Base-by-base conservation (phyloP, 345 rosid genomes). In the Salix koriyanagi region DNA sequence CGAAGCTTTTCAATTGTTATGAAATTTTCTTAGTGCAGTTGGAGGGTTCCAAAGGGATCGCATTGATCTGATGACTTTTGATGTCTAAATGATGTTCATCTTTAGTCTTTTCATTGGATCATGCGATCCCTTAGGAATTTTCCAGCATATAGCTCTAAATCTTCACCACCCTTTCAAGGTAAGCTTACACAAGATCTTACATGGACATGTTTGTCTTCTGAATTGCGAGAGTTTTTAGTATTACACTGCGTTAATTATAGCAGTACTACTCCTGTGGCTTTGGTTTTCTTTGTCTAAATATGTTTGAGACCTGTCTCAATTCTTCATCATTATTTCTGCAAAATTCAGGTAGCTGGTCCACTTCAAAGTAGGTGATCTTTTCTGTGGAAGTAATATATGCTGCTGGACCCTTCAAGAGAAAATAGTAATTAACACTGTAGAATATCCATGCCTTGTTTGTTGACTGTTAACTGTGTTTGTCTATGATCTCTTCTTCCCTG, bases 31-130 rank as follows among this genome's bases (percentile, higher is more conserved):
- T 88, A 82, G 91, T 67, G 90, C 87, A 79, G 85, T 54, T 89
- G 88, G 89, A 80, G 74, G 75, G 79, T 79, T 89, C 92, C 92
- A 86, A 89, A 89, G 92, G 92, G 92, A 89, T 89, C 90, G 92
- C 92, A 89, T 89, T 89, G 92, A 87, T 89, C 88, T 81, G 70
- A 83, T 82, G 80, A 30, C 23, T 3, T 4, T 7, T 16, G 37
- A 3, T 67, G 19, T 15, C 64, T 52, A 42, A 39, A 68, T 42
- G 61, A 37, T 58, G 34, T 52, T 39, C 10, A 61, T 37, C 41
- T 67, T 42, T 16, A 18, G 65, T 52, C 36, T 21, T n/a, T 77
- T 81, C 39, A 54, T 83, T 77, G 60, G 90, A 89, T 84, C 90
- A 89, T 89, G 92, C 90, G 75, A 87, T 87, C 92, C 87, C 90